Evolutionary conservation across 2,329 filamentous ascomycete species (phyloP).

Genomic region (Bipolaris oryzae): DNA sequence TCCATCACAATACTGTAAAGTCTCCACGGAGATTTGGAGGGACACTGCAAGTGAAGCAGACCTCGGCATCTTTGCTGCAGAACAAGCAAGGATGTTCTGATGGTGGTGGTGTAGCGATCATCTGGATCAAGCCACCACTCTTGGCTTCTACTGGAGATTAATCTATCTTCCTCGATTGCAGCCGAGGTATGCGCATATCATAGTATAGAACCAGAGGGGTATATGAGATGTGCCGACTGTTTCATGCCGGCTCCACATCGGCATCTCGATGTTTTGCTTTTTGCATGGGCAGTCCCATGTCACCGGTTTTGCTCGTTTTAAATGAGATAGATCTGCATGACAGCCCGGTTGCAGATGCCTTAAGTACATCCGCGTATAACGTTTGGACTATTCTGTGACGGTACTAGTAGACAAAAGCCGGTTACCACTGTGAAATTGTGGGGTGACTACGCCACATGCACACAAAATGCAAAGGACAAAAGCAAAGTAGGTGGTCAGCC

Average conservation of each 20-base stretch:
- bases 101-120: slow-evolving; percentile 2
- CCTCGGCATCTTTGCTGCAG: slow-evolving; percentile 7
- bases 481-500: background rate
- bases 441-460: background rate
- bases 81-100: slow-evolving; percentile 2
- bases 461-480: background rate
- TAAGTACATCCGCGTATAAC: too few relatives aligned
- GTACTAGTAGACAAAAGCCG: too few relatives aligned
- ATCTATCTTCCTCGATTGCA: slow-evolving; percentile 1
- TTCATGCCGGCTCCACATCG: background rate
- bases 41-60: background rate
- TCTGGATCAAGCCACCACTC: background rate
- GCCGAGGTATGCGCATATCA: background rate
- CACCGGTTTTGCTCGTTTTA: background rate
- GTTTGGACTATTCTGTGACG: too few relatives aligned
- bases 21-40: background rate
- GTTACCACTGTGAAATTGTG: background rate
- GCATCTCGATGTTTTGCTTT: background rate
- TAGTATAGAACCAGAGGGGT: background rate
- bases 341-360: too few relatives aligned
- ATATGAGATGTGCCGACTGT: background rate
- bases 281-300: background rate
- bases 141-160: slow-evolving; percentile 1
- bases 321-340: background rate
- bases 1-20: background rate